Base-by-base conservation (phyloP, 192 early-diverging fungal genomes). In the Mortierella hygrophila region DNA sequence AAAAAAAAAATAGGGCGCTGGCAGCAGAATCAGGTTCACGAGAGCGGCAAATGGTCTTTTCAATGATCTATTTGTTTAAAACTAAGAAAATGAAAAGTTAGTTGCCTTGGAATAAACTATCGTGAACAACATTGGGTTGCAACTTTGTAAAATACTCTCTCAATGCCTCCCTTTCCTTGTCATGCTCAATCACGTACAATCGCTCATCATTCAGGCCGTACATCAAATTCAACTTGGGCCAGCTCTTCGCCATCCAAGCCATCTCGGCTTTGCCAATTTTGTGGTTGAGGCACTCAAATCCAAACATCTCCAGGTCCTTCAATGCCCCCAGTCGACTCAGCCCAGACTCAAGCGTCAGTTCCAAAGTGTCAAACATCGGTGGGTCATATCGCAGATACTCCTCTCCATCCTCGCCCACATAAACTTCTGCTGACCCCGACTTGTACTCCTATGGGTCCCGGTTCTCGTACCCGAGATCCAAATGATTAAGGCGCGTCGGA, bases 241-340 rank as follows among this genome's bases (percentile, higher is more conserved):
- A 69, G 4, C 38, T 38, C 8, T 44, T 63, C 0, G 75, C 57
- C 75, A 76, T 77, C 65, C 60, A 68, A 10, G 52, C 76, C 38
- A 77, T 0, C 29, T 77, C 76, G 2, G 20, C 5, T 35, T 9
- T 21, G 6, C 60, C 29, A 49, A 13, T 38, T 29, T 46, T 3
- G 16, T 76, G 60, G 26, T 76, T 68, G 1, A 68, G 3, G 11
- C 54, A 15, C 37, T 76, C 57, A 26, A 76, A 76, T 15, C 75
- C 75, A 69, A 69, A 46, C 46, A 77, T 37, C 65, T 77, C 76
- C 42, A 77, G 29, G 8, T 69, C 3, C 42, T 77, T 52, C 6
- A 77, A 42, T 10, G 18, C 44, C 1, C 1, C 60, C 60, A 77
- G 16, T 0, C 40, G 76, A 16, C 69, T 26, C 41, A 77, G 29